Evolutionary conservation across 108 stramenopile genomes (phyloP), one percentile per base, ranked within the genome.

Genomic region (Stephanodiscus triporus): DNA sequence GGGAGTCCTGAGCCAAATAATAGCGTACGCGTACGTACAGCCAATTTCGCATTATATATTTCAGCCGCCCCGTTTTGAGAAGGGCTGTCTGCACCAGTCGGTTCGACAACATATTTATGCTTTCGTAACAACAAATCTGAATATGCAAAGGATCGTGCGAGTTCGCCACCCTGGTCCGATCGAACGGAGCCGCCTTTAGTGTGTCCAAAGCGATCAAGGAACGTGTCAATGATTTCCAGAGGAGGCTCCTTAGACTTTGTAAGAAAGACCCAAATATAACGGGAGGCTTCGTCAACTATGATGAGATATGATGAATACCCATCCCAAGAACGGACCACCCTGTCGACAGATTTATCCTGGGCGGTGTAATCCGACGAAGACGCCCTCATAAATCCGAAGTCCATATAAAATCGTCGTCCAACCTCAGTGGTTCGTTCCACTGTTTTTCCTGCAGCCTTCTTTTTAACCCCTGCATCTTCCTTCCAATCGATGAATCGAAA

Each of bases 211-310:
- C 45, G 20, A 17, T 29, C 59, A 1, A 60, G 9, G 59, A 60
- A 60, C 11, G 37, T 36, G n/a, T 36, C 9, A 19, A 60, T 60
- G 6, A 60, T 30, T 5, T 43, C 38, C n/a, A 63, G 24, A 6
- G 63, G 63, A 4, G 63, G 63, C 6, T 63, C 19, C 63, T 63
- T 63, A 23, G 63, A 42, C 45, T 63, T 63, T 40, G 63, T 63
- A 23, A 42, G 40, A 34, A 63, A 63, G 17, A 63, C 37, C 63
- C 63, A 63, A 45, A 34, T 20, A 19, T 63, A 9, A 23, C 40
- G 19, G n/a, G 38, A 38, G 0, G n/a, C 34, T 43, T 63, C 37
- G 16, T 63, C 63, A 0, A 42, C 63, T 9, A 63, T 34, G n/a
- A 63, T 10, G 6, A 63, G 16, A 26, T 63, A 63, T 5, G 38